phyloP scores from a whole-genome alignment of 2,329 filamentous ascomycete species.

The Triangularia setosa region DNA sequence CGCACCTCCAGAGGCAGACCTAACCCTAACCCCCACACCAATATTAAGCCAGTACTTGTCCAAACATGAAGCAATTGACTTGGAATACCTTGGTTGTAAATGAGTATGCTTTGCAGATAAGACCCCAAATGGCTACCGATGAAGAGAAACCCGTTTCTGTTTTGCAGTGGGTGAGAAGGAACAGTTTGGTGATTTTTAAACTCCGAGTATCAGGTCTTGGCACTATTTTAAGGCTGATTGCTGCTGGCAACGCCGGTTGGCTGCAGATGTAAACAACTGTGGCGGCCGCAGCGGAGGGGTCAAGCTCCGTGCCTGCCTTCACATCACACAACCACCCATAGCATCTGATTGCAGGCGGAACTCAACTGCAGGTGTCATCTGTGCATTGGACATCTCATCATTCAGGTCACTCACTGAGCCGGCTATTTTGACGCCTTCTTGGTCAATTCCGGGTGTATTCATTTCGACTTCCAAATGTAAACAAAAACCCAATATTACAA shows the following conservation, averaged over 20 bases:
- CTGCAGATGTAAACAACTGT: neutral
- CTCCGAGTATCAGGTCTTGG: neutral
- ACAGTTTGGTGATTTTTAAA: neutral
- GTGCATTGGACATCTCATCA: neutral
- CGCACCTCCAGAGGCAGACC: no score
- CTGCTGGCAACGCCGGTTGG: neutral
- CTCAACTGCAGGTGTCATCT: neutral
- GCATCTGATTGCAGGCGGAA: neutral
- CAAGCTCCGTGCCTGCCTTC: neutral
- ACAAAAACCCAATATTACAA: neutral
- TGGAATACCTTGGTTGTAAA: neutral
- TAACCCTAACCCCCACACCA: neutral
- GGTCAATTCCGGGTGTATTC: neutral
- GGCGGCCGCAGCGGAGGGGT: neutral
- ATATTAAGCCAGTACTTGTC: no score
- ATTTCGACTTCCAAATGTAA: neutral
- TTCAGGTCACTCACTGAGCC: neutral
- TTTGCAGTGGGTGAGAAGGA: no score
- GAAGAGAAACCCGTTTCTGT: neutral
- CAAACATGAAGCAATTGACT: no score
- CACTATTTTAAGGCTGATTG: neutral
- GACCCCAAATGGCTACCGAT: neutral
- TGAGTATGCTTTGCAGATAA: neutral
- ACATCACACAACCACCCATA: neutral
- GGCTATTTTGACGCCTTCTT: neutral